Evolutionary conservation across 202 grass and related monocot species (phyloP), one percentile per base, ranked within the genome.

Genomic region (Dendrocalamus latiflorus): DNA sequence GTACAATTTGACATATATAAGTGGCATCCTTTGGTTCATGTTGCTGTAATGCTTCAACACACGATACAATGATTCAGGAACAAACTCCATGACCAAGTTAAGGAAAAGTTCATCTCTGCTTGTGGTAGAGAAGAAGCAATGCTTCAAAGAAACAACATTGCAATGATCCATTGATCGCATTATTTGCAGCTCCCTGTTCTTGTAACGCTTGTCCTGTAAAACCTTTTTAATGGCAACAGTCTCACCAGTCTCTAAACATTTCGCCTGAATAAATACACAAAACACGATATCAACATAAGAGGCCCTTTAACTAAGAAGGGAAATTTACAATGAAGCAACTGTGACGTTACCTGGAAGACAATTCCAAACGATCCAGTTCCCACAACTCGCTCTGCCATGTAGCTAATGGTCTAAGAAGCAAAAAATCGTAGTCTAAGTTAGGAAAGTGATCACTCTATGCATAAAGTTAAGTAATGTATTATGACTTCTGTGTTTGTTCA

Each of bases 21-120:
- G 85, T 16, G 89, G 89, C 84, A 91, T 91, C 70, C 89, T 87
- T 72, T 91, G 89, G 65, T 87, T 91, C 65, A 91, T 87, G 21
- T 87, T 91, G 76, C 89, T 91, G 57, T 91, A 91, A 81, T 91
- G 89, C 76, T 91, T 91, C 81, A 91, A 28, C 18, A 91, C 89
- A 14, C 85, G 89, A 91, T 91, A 87, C n/a, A 91, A 54, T 14
- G 84, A 87, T 76, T 91, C 89, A 17, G 89, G 87, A 65, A 89
- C 87, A 7, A 85, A 89, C 39, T 89, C 87, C 87, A 89, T 89
- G 48, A 89, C 87, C 72, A 89, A 81, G 77, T 89, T 89, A 56
- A 89, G 87, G 55, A 89, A 89, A 76, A 89, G 82, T 74, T 89
- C 87, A 72, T 89, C 87, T 72, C 77, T 89, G 20, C 47, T 81